phyloP scores from a whole-genome alignment of 2,329 filamentous ascomycete genomes.

The Macrophomina tecta region DNA sequence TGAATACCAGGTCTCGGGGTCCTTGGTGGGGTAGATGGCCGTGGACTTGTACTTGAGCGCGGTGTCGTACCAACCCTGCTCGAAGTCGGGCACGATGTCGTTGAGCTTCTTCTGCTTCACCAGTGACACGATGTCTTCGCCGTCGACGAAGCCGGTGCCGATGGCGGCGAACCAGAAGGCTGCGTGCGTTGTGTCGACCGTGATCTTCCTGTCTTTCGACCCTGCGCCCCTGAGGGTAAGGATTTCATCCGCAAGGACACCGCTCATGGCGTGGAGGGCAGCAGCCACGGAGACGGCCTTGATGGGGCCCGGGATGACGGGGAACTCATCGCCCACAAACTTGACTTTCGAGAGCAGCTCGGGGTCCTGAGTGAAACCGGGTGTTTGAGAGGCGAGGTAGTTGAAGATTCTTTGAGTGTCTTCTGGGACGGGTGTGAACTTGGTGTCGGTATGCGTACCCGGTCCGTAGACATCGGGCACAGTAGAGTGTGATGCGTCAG shows the following conservation, averaged over 20 bases:
- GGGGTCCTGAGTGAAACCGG: constrained; percentile 48
- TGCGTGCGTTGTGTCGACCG: constrained; percentile 55
- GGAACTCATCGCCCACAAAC: constrained; percentile 48
- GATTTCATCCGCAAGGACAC: constrained; percentile 51
- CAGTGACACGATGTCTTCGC: constrained; percentile 41
- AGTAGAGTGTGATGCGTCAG: constrained; percentile 10
- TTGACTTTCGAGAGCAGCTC: constrained; percentile 42
- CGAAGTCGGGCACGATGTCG: constrained; percentile 46
- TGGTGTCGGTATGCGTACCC: constrained; percentile 48
- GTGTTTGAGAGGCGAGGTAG: constrained; percentile 45
- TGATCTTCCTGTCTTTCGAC: constrained; percentile 38
- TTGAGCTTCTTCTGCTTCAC: constrained; percentile 39
- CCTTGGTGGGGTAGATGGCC: constrained; percentile 53
- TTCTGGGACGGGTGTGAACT: constrained; percentile 45
- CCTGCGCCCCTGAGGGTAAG: constrained; percentile 36
- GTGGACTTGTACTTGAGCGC: constrained; percentile 46
- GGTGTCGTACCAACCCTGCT: constrained; percentile 46
- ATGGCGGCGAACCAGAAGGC: constrained; percentile 53
- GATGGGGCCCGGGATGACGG: constrained; percentile 52
- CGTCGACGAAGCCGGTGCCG: constrained; percentile 47
- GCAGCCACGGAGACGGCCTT: constrained; percentile 52
- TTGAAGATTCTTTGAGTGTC: constrained; percentile 49
- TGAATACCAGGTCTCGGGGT: constrained; percentile 55
- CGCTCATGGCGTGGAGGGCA: constrained; percentile 53
- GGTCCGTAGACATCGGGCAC: constrained; percentile 45